phyloP scores from a whole-genome alignment of 768 basidiomycete genomes.

The Baorangia bicolor region DNA sequence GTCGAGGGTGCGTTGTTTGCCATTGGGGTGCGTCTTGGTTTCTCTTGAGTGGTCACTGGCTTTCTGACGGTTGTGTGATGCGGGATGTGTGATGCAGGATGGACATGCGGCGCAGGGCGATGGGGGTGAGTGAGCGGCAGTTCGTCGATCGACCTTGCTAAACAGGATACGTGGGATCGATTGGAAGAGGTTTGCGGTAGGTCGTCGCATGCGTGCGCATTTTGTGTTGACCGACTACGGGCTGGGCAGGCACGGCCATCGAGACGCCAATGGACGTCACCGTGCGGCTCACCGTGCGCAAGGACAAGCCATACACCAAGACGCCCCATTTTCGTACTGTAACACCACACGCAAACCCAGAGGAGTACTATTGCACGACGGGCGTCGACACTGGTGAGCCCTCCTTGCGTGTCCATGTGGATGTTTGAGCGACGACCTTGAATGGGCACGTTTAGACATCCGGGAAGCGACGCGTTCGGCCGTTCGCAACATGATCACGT shows the following conservation, averaged over 20 bases:
- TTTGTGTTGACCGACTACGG: not conserved
- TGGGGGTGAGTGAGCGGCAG: slow-evolving; percentile 44
- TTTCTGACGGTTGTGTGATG: not conserved
- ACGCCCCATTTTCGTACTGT: slow-evolving; percentile 54
- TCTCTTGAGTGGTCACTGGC: not conserved
- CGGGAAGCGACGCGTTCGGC: slow-evolving; percentile 55
- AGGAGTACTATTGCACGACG: slow-evolving; percentile 56
- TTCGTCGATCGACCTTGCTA: not conserved
- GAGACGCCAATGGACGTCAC: slow-evolving; percentile 59
- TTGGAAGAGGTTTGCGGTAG: slow-evolving; percentile 57
- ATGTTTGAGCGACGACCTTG: not conserved
- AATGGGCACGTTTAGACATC: slow-evolving; percentile 36
- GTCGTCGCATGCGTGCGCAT: slow-evolving; percentile 12
- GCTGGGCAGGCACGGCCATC: slow-evolving; percentile 52
- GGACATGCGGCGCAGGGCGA: slow-evolving; percentile 69
- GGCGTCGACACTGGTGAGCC: slow-evolving; percentile 47
- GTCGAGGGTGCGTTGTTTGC: slow-evolving; percentile 61
- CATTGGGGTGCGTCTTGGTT: slow-evolving; percentile 43
- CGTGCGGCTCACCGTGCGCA: slow-evolving; percentile 55
- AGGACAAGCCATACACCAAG: slow-evolving; percentile 55
- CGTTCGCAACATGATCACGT: slow-evolving; percentile 57
- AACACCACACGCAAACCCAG: slow-evolving; percentile 12
- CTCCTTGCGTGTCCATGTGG: too few relatives aligned
- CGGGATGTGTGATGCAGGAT: slow-evolving; percentile 38
- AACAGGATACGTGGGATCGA: not conserved